Evolutionary conservation across 1,139 yeast genomes (phyloP).

Genomic region (Eremothecium cymbalariae): DNA sequence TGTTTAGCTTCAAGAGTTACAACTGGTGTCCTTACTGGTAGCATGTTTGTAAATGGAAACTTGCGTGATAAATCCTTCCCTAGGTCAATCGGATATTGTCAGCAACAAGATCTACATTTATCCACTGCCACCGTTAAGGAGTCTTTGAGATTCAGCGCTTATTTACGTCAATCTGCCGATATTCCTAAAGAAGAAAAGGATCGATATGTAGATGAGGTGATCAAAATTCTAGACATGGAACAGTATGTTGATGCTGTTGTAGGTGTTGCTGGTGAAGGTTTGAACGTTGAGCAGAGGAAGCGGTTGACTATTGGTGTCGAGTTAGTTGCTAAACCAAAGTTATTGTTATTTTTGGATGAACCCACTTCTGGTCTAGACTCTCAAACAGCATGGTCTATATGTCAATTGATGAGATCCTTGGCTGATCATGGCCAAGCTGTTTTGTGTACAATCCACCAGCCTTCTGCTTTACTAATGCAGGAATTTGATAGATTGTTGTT

Average conservation of each 20-base stretch:
- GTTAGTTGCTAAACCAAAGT: conserved; percentile 77
- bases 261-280: conserved; percentile 72
- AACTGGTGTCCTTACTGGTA: conserved; percentile 70
- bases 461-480: conserved; percentile 67
- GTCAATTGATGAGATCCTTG: conserved; percentile 64
- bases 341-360: conserved; percentile 76
- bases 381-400: conserved; percentile 84
- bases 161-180: conserved; percentile 57
- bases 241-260: conserved; percentile 73
- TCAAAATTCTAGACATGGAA: conserved; percentile 62
- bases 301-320: conserved; percentile 82
- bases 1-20: conserved; percentile 73
- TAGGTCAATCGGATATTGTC: conserved; percentile 76
- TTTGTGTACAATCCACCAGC: conserved; percentile 77
- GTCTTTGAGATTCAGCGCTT: conserved; percentile 64
- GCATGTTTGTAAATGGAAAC: conserved; percentile 65
- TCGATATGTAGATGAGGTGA: conserved; percentile 63
- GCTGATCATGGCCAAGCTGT: conserved; percentile 78
- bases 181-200: conserved; percentile 53
- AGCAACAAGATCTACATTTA: conserved; percentile 73
- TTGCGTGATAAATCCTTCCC: conserved; percentile 66
- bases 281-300: conserved; percentile 81
- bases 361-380: conserved; percentile 93
- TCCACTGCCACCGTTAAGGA: conserved; percentile 73
- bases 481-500: conserved; percentile 71